These are phyloP conservation scores for Fusarium sp. DNA, from an alignment of 2,329 filamentous ascomycete species.

Conservation along the genomic window DNA sequence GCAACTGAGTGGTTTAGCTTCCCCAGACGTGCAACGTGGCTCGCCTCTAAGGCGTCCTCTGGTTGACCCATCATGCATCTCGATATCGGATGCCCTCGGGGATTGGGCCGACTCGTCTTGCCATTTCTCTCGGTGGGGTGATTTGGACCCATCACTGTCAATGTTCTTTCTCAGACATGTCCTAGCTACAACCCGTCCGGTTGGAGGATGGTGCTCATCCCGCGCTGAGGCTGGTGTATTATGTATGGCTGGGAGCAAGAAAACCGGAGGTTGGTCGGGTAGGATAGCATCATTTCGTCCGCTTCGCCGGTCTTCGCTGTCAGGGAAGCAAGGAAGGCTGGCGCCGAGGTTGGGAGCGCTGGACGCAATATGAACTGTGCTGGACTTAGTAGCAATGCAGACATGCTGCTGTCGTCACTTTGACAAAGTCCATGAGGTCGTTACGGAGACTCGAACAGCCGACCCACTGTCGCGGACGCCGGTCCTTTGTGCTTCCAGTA, in stretches of 20 bases:
- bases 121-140: constrained; percentile 32
- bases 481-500: constrained; percentile 24
- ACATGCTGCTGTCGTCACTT: constrained; percentile 7
- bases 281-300: constrained; percentile 20
- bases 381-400: constrained; percentile 5
- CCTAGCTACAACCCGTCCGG: constrained; percentile 10
- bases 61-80: constrained; percentile 44
- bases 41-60: constrained; percentile 44
- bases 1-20: constrained; percentile 45
- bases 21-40: constrained; percentile 50
- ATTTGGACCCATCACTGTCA: constrained; percentile 36
- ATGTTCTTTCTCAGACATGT: constrained; percentile 14
- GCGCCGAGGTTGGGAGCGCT: background rate
- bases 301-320: constrained; percentile 10
- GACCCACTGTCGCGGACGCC: constrained; percentile 6
- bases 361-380: constrained; percentile 7
- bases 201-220: constrained; percentile 21
- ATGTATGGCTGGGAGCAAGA: constrained; percentile 8
- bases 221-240: constrained; percentile 2
- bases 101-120: constrained; percentile 39
- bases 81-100: constrained; percentile 40
- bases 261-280: constrained; percentile 10
- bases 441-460: background rate
- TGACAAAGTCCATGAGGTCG: background rate
- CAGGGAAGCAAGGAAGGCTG: constrained; percentile 5